Evolutionary conservation across 2,329 filamentous ascomycete genomes (phyloP), one percentile per base, ranked within the genome.

Genomic region (Trichocomaceae sp.): DNA sequence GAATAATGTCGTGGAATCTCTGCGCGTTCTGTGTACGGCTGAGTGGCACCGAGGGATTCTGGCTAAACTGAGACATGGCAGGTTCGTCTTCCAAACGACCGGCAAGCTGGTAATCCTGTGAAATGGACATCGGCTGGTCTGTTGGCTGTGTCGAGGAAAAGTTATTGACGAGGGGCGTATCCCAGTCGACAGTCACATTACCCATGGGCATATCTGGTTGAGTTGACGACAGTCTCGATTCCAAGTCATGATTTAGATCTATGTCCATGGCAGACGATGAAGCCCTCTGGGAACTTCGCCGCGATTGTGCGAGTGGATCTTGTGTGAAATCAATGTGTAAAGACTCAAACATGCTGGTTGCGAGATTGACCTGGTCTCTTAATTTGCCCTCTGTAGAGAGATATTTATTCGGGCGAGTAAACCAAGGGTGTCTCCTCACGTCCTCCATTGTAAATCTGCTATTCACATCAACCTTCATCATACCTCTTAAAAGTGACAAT

Each of bases 341-440:
- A 54, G 84, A 87, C 68, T 95, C 89, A 53, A 99, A 85, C 89
- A 99, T 96, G 66, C 89, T 85, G 0, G 93, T 95, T n/a, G 93
- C 93, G 47, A 99, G 79, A 53, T 84, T 83, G 58, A 97, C 77
- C 1, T 89, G 88, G 64, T 97, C 89, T 10, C 81, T 81, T 33
- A 91, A 80, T 60, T 79, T 83, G 61, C 92, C 92, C 58, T 90
- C 85, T 0, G 80, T 66, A 3, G 84, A 83, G 49, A 97, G 79
- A 63, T 90, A 85, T 31, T 79, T 80, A 69, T 97, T 99, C 57
- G 79, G 79, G 46, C 89, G 82, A 3, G 89, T 96, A 69, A 90
- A 96, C 93, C 93, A 99, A 1, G 91, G 92, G 71, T 99, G 93
- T 60, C 88, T 84, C 57, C 90, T 87, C 60, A 99, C 86, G 64